phyloP scores from a whole-genome alignment of 176 grass and related monocot genomes.

The Oryza rufipogon region DNA sequence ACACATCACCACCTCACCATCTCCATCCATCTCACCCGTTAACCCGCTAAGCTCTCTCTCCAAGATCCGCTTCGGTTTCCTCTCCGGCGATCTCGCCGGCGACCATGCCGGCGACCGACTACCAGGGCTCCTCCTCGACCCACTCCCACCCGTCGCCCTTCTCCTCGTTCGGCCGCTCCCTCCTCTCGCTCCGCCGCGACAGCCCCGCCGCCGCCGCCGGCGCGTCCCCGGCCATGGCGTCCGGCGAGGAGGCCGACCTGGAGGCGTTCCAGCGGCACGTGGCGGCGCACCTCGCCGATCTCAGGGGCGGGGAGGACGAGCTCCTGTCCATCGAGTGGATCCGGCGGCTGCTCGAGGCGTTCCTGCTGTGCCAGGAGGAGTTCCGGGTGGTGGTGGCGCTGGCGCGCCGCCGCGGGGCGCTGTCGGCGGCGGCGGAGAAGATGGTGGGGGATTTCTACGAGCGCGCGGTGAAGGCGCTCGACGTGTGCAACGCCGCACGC shows the following conservation, averaged over 20 bases:
- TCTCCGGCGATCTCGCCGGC: background rate
- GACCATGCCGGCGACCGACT: constrained; percentile 85
- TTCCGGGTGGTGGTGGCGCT: constrained; percentile 54
- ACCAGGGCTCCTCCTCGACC: constrained; percentile 60
- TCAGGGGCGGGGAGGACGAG: constrained; percentile 34
- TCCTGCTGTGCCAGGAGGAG: constrained; percentile 72
- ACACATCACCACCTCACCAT: background rate
- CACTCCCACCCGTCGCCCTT: constrained; percentile 53
- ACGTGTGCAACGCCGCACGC: constrained; percentile 89
- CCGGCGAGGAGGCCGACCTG: constrained; percentile 49
- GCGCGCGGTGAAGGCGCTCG: constrained; percentile 86
- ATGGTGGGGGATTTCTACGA: constrained; percentile 68
- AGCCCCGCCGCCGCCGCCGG: constrained; percentile 21
- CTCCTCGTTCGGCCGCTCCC: constrained; percentile 67
- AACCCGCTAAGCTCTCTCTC: background rate
- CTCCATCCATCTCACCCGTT: background rate
- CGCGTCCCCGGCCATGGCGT: constrained; percentile 18
- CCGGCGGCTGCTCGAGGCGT: constrained; percentile 75
- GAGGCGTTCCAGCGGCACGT: constrained; percentile 79
- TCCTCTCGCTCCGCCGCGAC: constrained; percentile 69
- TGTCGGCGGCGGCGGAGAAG: constrained; percentile 38
- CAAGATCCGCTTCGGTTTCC: constrained; percentile 14
- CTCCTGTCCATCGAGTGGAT: constrained; percentile 73
- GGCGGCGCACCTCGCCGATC: constrained; percentile 50
- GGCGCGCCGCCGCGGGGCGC: constrained; percentile 32